Percentiles rank a stretch among this genome's conserved stretches.
phyloP scores from a whole-genome alignment of 2,329 filamentous ascomycete genomes.

The Claviceps arundinis region DNA sequence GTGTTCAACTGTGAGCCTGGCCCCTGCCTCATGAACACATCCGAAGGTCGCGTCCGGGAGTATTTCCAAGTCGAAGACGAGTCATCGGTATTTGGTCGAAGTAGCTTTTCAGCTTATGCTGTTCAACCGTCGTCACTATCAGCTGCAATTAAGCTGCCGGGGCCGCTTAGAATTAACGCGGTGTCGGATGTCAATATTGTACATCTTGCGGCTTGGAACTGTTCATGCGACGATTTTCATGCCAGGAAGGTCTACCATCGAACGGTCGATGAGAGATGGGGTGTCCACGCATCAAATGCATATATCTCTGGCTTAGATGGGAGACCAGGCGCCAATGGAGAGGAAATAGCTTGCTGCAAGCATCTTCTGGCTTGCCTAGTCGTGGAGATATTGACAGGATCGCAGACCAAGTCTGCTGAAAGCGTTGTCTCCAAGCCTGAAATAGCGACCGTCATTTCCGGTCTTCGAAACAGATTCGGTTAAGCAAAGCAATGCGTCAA shows the following conservation, averaged over 20 bases:
- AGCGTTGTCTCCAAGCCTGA: conserved; percentile 47
- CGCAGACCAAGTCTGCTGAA: conserved; percentile 47
- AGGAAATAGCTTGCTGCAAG: conserved; percentile 57
- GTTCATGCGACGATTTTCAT: conserved; percentile 74
- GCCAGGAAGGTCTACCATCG: conserved; percentile 34
- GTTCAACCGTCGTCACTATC: conserved; percentile 49
- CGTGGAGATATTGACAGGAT: conserved; percentile 46
- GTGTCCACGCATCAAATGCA: neutral
- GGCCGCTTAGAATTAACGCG: neutral
- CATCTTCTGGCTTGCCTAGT: conserved; percentile 78
- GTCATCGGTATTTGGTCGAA: neutral
- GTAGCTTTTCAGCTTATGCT: conserved; percentile 34
- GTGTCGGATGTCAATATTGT: conserved; percentile 48
- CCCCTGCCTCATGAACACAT: neutral
- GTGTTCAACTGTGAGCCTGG: neutral
- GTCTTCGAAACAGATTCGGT: conserved; percentile 6
- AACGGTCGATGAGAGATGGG: conserved; percentile 12
- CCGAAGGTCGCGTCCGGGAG: neutral
- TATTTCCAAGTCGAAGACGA: neutral
- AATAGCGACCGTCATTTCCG: conserved; percentile 54
- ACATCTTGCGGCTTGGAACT: conserved; percentile 67
- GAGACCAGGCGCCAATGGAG: conserved; percentile 7
- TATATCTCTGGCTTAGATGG: neutral
- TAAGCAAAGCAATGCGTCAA: neutral
- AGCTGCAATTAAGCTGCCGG: conserved; percentile 8